Evolutionary conservation across 805 yeast species (phyloP).

Genomic region (Saturnispora hagleri): DNA sequence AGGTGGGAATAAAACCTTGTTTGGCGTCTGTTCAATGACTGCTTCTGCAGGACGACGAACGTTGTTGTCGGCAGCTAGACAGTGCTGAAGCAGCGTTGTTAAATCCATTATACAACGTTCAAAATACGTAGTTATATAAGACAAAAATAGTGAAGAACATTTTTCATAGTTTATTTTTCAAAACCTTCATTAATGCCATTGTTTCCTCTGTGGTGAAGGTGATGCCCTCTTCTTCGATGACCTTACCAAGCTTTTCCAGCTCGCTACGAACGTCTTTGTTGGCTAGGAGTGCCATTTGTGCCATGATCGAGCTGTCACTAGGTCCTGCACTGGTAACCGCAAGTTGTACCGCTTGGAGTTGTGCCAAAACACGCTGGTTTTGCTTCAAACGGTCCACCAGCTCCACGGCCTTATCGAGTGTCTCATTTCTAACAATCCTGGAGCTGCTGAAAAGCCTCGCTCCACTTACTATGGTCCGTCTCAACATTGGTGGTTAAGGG

Average conservation of each 20-base stretch:
- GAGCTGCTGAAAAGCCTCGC: constrained; percentile 1
- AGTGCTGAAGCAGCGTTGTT: neutral
- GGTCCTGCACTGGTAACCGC: constrained; percentile 7
- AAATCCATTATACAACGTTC: neutral
- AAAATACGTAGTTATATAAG: neutral
- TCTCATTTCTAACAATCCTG: neutral
- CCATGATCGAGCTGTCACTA: constrained; percentile 2
- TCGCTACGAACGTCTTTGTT: constrained; percentile 1
- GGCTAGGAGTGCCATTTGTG: constrained; percentile 6
- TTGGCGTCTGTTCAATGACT: neutral
- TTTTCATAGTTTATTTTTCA: constrained; percentile 1
- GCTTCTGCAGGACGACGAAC: neutral
- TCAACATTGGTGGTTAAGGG: neutral
- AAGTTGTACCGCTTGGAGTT: constrained; percentile 4
- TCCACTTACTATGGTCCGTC: neutral
- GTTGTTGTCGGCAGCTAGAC: constrained; percentile 1
- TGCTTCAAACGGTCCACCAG: constrained; percentile 6
- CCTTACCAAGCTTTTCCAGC: neutral
- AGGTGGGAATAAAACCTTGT: neutral
- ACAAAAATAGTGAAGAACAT: neutral
- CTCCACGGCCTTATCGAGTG: constrained; percentile 1
- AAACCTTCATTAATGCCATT: constrained; percentile 5
- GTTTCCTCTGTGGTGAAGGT: constrained; percentile 7
- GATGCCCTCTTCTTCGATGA: constrained; percentile 5
- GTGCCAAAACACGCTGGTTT: constrained; percentile 3